These are phyloP conservation scores for Chytriomyces confervae DNA, from an alignment of 192 early-diverging fungal genomes.

Conservation along the genomic window DNA sequence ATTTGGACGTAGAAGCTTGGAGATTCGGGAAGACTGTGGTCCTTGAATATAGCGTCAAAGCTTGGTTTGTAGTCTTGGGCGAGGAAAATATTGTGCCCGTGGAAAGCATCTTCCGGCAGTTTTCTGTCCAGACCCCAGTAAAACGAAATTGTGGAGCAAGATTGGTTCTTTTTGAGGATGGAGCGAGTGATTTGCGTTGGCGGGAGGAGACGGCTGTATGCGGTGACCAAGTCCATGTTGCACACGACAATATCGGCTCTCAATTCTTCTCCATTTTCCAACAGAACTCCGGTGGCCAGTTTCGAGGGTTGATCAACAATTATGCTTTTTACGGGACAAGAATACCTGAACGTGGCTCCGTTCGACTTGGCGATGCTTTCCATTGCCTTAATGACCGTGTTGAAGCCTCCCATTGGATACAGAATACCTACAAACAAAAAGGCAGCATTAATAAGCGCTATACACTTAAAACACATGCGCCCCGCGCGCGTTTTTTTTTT, in stretches of 20 bases:
- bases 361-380: constrained; percentile 49
- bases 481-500: constrained; percentile 4
- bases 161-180: constrained; percentile 51
- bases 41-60: constrained; percentile 61
- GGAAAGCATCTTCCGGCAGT: constrained; percentile 45
- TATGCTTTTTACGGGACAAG: constrained; percentile 50
- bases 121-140: constrained; percentile 60
- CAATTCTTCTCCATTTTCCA: constrained; percentile 49
- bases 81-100: constrained; percentile 65
- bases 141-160: constrained; percentile 58
- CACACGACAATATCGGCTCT: constrained; percentile 61
- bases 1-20: constrained; percentile 65
- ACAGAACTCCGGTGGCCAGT: constrained; percentile 54
- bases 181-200: constrained; percentile 32
- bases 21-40: constrained; percentile 48
- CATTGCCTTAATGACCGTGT: constrained; percentile 52
- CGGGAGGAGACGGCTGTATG: constrained; percentile 58
- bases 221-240: constrained; percentile 61
- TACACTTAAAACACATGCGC: neutral
- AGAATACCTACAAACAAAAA: constrained; percentile 44
- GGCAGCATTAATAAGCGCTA: neutral
- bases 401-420: constrained; percentile 65
- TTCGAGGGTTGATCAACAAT: constrained; percentile 35
- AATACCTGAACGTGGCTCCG: constrained; percentile 51
- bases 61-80: constrained; percentile 54